Evolutionary conservation across 352 stramenopile genomes (phyloP).

Genomic region (Globisporangium barbulae): DNA sequence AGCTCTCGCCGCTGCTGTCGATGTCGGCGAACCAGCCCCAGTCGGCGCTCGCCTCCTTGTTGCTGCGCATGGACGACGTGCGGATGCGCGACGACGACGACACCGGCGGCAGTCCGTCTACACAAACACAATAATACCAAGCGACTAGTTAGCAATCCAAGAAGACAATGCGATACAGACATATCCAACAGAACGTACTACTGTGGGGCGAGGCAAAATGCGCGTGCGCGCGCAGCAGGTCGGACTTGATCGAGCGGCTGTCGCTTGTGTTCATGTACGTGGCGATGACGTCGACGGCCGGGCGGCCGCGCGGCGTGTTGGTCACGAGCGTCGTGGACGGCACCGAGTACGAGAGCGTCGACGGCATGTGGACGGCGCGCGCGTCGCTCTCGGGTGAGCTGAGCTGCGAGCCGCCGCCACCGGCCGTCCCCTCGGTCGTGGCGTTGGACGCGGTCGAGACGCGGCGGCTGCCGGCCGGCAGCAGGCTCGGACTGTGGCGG

Average conservation of each 20-base stretch:
- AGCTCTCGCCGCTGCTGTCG: constrained; percentile 83
- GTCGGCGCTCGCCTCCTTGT: constrained; percentile 77
- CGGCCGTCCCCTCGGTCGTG: constrained; percentile 17
- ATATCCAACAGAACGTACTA: constrained; percentile 11
- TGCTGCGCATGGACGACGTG: constrained; percentile 20
- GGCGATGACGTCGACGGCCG: constrained; percentile 81
- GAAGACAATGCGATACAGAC: constrained; percentile 7
- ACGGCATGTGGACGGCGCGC: constrained; percentile 38
- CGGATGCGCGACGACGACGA: constrained; percentile 61
- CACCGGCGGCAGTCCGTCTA: constrained; percentile 41
- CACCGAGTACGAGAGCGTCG: constrained; percentile 73
- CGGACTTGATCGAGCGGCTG: constrained; percentile 69
- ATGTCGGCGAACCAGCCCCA: constrained; percentile 90
- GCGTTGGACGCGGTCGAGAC: constrained; percentile 44
- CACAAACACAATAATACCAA: constrained; percentile 10
- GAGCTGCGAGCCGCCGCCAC: constrained; percentile 10
- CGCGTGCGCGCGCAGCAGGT: constrained; percentile 70
- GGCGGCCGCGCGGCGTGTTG: constrained; percentile 64
- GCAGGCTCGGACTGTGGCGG: constrained; percentile 10
- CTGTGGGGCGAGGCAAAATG: constrained; percentile 73
- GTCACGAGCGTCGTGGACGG: constrained; percentile 49
- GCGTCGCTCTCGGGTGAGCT: constrained; percentile 24
- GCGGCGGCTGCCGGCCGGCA: constrained; percentile 23
- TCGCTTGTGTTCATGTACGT: constrained; percentile 90
- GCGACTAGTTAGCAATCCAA: constrained; percentile 20